Evolutionary conservation across 495 filamentous ascomycete genomes (phyloP), one percentile per base, ranked within the genome.

Genomic region (Tuber melanosporum): DNA sequence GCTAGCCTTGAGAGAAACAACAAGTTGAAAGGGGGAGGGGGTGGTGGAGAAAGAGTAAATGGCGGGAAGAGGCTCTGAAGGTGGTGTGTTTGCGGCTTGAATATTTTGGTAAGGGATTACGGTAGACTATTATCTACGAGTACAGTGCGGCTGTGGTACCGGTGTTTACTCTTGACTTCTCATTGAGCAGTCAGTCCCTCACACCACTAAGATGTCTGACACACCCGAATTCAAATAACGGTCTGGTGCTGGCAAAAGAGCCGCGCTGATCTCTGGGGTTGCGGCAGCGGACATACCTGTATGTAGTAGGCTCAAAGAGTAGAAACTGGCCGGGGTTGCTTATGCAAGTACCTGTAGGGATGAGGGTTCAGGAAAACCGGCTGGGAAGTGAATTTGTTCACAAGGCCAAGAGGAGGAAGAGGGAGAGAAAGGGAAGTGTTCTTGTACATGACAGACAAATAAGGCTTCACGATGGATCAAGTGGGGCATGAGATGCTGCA

Each of bases 251-350:
- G 74, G 77, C 71, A 80, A 80, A 80, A 80, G 78, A 80, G 78
- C 78, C 78, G 78, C 78, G 77, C 73, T 79, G 72, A 74, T 66
- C 15, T 66, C 32, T 66, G 57, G 32, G 66, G 44, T 41, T 80
- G 62, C 73, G 71, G 78, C 71, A 80, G 73, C 77, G 71, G 72
- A 66, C 57, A 32, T 66, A 74, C 71, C 73, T 74, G 78, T 76
- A 80, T 79, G 78, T 80, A 75, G 78, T 73, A 80, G 77, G 78
- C 77, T 73, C 77, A 80, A 80, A 80, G 66, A 80, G 78, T 77
- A 80, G 73, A 73, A 70, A 76, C 46, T 79, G 73, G 76, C 78
- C 71, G 57, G 78, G 78, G 78, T 80, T 76, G 57, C 42, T 73
- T 76, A 80, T 80, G 77, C 77, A 80, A 52, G 39, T 41, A 41